phyloP scores from a whole-genome alignment of 768 basidiomycete species.

The Boletus tylopilopsis region DNA sequence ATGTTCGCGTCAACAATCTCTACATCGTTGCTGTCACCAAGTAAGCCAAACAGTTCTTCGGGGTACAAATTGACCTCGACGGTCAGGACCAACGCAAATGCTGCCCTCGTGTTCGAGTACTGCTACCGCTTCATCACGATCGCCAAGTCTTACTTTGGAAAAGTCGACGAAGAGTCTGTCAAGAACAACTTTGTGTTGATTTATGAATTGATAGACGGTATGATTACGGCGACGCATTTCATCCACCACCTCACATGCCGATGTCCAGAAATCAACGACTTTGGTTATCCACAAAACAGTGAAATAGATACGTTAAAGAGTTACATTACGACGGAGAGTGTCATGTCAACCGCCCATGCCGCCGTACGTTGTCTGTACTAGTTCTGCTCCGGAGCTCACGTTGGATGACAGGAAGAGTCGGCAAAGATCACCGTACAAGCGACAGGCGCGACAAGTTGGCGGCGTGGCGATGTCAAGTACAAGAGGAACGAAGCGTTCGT shows the following conservation, averaged over 20 bases:
- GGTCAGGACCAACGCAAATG: slow-evolving; percentile 88
- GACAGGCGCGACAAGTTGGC: slow-evolving; percentile 95
- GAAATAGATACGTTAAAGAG: slow-evolving; percentile 97
- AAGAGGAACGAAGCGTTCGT: slow-evolving; percentile 99
- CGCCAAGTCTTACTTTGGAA: slow-evolving; percentile 94
- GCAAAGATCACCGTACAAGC: slow-evolving; percentile 97
- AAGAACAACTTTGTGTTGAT: slow-evolving; percentile 99
- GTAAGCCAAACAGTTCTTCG: slow-evolving; percentile 40
- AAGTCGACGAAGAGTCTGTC: slow-evolving; percentile 95
- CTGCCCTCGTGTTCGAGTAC: slow-evolving; percentile 97
- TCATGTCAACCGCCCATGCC: slow-evolving; percentile 81
- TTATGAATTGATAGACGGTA: slow-evolving; percentile 96
- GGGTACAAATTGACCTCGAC: background rate
- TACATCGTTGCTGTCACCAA: slow-evolving; percentile 96
- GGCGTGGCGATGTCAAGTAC: slow-evolving; percentile 94
- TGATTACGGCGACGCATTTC: slow-evolving; percentile 11
- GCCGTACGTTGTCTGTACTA: slow-evolving; percentile 48
- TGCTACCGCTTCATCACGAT: slow-evolving; percentile 96
- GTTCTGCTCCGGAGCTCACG: slow-evolving; percentile 1
- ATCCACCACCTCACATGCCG: slow-evolving; percentile 4
- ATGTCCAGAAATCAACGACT: slow-evolving; percentile 89
- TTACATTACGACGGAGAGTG: slow-evolving; percentile 97
- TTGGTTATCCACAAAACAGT: slow-evolving; percentile 98
- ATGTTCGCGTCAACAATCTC: slow-evolving; percentile 92
- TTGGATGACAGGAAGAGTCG: slow-evolving; percentile 75